Conservation (phyloP, 148 eudicot species). For the Rhododendron vialii region DNA sequence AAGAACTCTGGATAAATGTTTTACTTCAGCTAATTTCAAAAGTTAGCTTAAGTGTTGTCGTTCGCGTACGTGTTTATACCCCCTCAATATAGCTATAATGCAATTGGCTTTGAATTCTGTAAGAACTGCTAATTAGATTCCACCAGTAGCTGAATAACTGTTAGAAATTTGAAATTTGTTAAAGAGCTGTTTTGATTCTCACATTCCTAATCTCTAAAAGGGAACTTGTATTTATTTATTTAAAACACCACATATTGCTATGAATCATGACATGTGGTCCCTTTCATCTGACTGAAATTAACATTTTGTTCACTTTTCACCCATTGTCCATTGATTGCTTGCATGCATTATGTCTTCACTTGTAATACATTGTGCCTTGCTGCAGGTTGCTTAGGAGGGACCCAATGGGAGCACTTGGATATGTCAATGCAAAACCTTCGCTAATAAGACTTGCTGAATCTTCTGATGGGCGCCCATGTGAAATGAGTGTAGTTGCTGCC, state of each 20-base stretch:
- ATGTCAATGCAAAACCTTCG: slow-evolving; percentile 49
- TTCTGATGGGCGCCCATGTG: slow-evolving; percentile 70
- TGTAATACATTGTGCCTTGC: neutral
- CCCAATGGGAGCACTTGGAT: slow-evolving; percentile 97
- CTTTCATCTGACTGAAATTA: neutral
- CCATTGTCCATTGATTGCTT: neutral
- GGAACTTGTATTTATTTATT: neutral
- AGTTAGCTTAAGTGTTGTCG: neutral
- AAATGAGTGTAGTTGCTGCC: slow-evolving; percentile 86
- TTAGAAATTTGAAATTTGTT: neutral
- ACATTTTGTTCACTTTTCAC: neutral
- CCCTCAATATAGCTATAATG: neutral
- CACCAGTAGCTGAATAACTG: neutral
- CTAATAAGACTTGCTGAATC: slow-evolving; percentile 48
- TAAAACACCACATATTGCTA: neutral
- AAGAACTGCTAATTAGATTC: neutral
- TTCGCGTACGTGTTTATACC: neutral
- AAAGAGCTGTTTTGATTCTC: neutral
- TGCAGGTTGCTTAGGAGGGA: slow-evolving; percentile 87
- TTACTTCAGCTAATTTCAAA: neutral
- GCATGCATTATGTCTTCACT: slow-evolving; percentile 6
- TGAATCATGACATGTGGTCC: neutral
- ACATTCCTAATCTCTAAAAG: neutral
- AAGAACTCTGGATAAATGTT: neutral
- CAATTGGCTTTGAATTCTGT: neutral